Percentiles rank a stretch among this genome's conserved stretches.
Evolutionary conservation across 1,139 yeast species (phyloP).

Genomic region (Yamadazyma spencermartinsiae): DNA sequence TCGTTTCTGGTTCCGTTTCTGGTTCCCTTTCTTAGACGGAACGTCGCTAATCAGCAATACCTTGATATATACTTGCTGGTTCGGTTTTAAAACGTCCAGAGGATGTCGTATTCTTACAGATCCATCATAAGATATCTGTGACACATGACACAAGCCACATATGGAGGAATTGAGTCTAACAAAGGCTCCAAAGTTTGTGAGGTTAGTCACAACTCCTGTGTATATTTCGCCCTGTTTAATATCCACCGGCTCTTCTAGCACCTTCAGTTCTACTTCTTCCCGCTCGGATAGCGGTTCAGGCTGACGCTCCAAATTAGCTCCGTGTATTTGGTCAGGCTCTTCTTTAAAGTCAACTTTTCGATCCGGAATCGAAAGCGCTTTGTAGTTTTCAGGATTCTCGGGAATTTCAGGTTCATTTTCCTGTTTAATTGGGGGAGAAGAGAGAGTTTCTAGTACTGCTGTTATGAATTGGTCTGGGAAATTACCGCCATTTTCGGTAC

Average conservation of each 20-base stretch:
- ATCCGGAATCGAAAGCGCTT: conserved; percentile 21
- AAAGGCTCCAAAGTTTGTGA: conserved; percentile 79
- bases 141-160: conserved; percentile 74
- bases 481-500: conserved; percentile 58
- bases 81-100: conserved; percentile 52
- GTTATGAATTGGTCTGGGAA: conserved; percentile 49
- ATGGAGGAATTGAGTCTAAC: conserved; percentile 32
- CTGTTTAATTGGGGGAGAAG: background rate
- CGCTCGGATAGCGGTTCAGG: too few species aligned
- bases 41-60: conserved; percentile 24
- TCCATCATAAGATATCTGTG: conserved; percentile 56
- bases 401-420: too few species aligned
- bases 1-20: conserved; percentile 27
- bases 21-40: conserved; percentile 39
- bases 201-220: conserved; percentile 41
- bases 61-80: conserved; percentile 68
- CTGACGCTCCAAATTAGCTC: conserved; percentile 7
- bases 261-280: too few species aligned
- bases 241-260: conserved; percentile 8
- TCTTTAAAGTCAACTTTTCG: conserved; percentile 12
- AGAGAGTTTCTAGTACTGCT: conserved; percentile 26
- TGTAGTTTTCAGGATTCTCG: background rate
- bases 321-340: conserved; percentile 3
- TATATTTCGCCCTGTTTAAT: conserved; percentile 11
- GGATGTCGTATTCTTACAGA: conserved; percentile 53